Evolutionary conservation across 106 monocot genomes (phyloP).

Genomic region (Narthecium ossifragum): DNA sequence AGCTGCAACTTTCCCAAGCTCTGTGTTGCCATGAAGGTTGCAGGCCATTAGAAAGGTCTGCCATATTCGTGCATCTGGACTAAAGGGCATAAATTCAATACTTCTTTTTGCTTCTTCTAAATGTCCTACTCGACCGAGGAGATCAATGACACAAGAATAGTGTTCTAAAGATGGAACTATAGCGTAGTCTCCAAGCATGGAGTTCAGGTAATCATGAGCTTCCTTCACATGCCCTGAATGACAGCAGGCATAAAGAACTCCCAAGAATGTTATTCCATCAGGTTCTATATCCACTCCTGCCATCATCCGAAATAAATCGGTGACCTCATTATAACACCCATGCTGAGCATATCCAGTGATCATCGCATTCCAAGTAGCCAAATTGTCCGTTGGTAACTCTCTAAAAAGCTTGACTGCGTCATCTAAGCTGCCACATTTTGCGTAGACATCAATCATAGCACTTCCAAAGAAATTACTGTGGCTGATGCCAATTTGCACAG

Average conservation of each 20-base stretch:
- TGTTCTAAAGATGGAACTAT: constrained; percentile 12
- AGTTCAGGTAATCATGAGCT: constrained; percentile 3
- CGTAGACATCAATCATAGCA: constrained; percentile 6
- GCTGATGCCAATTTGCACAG: not conserved
- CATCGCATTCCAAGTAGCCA: constrained; percentile 16
- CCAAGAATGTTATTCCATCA: constrained; percentile 8
- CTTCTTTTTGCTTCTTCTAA: constrained; percentile 5
- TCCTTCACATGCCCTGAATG: constrained; percentile 10
- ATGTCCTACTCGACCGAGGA: constrained; percentile 6
- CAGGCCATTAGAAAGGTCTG: constrained; percentile 5
- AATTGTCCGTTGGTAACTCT: not conserved
- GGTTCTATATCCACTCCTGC: not conserved
- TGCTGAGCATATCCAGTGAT: constrained; percentile 8
- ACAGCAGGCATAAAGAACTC: constrained; percentile 10
- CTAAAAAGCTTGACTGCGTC: constrained; percentile 2
- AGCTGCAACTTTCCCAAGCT: not conserved
- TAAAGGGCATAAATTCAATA: not conserved
- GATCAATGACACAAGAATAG: constrained; percentile 13
- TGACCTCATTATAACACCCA: not conserved
- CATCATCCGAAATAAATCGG: not conserved
- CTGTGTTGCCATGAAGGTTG: not conserved
- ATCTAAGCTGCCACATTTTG: constrained; percentile 2
- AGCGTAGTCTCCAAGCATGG: not conserved
- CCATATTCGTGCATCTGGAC: constrained; percentile 7
- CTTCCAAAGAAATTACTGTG: constrained; percentile 2